These are phyloP conservation scores for Quercus alba DNA, from an alignment of 306 rosid genomes.

Conservation along the genomic window DNA sequence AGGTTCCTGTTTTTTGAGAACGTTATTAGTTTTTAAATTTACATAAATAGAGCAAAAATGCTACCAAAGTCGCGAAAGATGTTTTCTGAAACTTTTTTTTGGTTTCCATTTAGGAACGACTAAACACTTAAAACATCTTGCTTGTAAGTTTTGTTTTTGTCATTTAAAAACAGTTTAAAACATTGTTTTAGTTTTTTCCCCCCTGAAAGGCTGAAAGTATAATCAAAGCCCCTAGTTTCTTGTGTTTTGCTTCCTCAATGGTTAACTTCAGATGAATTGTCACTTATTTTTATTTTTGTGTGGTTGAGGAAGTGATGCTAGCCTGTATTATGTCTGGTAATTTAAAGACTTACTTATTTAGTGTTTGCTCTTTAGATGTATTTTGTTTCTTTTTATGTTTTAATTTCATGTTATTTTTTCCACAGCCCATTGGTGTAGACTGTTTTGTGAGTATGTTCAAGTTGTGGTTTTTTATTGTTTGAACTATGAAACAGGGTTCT, in stretches of 20 bases:
- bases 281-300: not conserved
- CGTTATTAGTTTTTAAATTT: not conserved
- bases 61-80: too few relatives aligned
- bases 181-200: not conserved
- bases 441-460: not conserved
- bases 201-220: not conserved
- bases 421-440: not conserved
- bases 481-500: constrained; percentile 63
- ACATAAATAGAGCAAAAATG: not conserved
- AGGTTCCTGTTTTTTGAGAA: not conserved
- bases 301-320: not conserved
- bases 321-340: not conserved
- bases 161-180: not conserved
- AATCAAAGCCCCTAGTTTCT: not conserved
- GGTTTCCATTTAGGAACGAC: too few relatives aligned
- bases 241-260: not conserved
- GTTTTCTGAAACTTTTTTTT: not conserved
- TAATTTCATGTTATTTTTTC: not conserved
- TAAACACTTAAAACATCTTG: not conserved
- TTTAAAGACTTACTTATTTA: not conserved
- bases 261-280: not conserved
- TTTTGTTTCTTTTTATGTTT: not conserved
- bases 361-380: not conserved
- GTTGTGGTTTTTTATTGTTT: constrained; percentile 9
- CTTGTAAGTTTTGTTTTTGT: not conserved